Evolutionary conservation across 495 filamentous ascomycete genomes (phyloP).

Genomic region (Aspergillus steynii): DNA sequence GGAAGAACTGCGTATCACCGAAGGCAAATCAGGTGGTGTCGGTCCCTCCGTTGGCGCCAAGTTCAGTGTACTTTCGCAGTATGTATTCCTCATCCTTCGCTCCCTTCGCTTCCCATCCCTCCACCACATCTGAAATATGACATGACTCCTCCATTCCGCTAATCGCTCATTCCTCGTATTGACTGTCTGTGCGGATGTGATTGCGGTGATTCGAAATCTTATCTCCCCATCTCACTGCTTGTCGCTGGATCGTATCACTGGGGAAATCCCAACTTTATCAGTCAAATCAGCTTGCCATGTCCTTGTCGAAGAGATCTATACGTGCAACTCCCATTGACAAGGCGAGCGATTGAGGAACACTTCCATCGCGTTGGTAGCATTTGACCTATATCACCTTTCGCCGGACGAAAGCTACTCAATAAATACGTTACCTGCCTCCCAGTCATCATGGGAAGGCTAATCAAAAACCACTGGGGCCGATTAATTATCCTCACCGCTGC

Average conservation of each 20-base stretch:
- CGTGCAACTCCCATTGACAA: slow-evolving; percentile 10
- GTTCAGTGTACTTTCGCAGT: slow-evolving; percentile 1
- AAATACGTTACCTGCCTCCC: slow-evolving; percentile 9
- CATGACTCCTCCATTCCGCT: slow-evolving; percentile 10
- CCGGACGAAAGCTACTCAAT: slow-evolving; percentile 28
- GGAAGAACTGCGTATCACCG: slow-evolving; percentile 9
- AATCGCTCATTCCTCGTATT: slow-evolving; percentile 7
- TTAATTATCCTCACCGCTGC: slow-evolving; percentile 86
- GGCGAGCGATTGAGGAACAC: background rate
- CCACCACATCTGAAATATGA: background rate
- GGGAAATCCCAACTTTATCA: background rate
- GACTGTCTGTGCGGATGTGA: slow-evolving; percentile 10
- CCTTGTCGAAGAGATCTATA: slow-evolving; percentile 7
- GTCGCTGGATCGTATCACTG: background rate
- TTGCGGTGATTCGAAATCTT: slow-evolving; percentile 4
- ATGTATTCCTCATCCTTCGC: slow-evolving; percentile 19
- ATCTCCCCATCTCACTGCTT: background rate
- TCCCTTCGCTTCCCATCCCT: background rate
- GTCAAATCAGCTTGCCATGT: slow-evolving; percentile 17
- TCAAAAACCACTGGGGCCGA: slow-evolving; percentile 98
- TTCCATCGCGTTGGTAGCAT: background rate
- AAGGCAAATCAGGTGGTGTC: slow-evolving; percentile 13
- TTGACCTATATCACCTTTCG: slow-evolving; percentile 20
- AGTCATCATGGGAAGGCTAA: slow-evolving; percentile 84
- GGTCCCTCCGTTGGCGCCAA: slow-evolving; percentile 14